Percentiles rank a stretch among this genome's conserved stretches.
Conservation (phyloP, 1,284 basidiomycete species). For the Ustilago esculenta region DNA sequence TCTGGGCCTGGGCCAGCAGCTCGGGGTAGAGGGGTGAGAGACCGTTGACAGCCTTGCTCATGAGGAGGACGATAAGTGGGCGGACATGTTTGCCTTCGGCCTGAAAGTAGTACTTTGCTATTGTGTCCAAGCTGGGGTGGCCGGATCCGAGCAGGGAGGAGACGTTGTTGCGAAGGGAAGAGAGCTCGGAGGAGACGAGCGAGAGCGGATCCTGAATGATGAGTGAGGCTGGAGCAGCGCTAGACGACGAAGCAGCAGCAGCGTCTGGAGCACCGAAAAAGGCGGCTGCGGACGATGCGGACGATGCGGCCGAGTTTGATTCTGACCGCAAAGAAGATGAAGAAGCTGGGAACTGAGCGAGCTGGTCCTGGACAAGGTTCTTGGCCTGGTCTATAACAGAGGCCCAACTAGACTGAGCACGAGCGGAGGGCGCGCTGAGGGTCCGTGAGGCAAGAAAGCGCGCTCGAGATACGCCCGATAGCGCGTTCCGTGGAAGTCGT, state of each 20-base stretch:
- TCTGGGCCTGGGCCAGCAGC: slow-evolving; percentile 66
- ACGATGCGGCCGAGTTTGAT: slow-evolving; percentile 8
- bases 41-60: slow-evolving; percentile 89
- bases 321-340: slow-evolving; percentile 12
- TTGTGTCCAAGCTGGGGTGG: slow-evolving; percentile 84
- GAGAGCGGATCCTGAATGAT: slow-evolving; percentile 57
- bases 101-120: slow-evolving; percentile 93
- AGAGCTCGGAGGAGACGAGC: slow-evolving; percentile 71
- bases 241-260: slow-evolving; percentile 6
- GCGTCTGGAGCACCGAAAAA: slow-evolving; percentile 35
- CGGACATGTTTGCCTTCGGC: slow-evolving; percentile 80
- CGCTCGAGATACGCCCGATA: slow-evolving; percentile 5
- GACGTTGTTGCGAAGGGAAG: slow-evolving; percentile 78
- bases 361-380: slow-evolving; percentile 39
- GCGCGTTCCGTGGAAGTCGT: slow-evolving; percentile 16
- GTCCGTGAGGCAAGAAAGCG: slow-evolving; percentile 2
- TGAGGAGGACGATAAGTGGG: slow-evolving; percentile 88
- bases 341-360: slow-evolving; percentile 24
- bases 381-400: slow-evolving; percentile 43
- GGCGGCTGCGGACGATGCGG: slow-evolving; percentile 21
- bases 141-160: slow-evolving; percentile 85
- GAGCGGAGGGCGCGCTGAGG: slow-evolving; percentile 3
- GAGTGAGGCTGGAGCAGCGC: slow-evolving; percentile 6
- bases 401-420: slow-evolving; percentile 45
- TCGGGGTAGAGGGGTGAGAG: slow-evolving; percentile 71